Conservation (phyloP, 306 rosid genomes). For the Glycine soja region DNA sequence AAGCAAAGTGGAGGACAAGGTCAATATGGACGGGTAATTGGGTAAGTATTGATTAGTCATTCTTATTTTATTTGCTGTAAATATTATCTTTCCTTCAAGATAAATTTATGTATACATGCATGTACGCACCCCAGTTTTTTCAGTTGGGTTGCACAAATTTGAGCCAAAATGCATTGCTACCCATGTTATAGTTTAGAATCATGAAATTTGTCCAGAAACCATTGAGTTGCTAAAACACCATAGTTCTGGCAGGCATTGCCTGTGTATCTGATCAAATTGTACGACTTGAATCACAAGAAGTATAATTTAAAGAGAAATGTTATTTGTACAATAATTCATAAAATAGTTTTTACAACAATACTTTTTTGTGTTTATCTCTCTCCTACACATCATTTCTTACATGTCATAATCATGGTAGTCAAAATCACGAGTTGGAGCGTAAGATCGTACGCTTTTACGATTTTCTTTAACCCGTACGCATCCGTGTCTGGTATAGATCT, state of each 20-base stretch:
- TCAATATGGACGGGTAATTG: slow-evolving; percentile 96
- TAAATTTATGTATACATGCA: neutral
- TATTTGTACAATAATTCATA: too few species aligned
- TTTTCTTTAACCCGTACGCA: too few species aligned
- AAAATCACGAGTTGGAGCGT: too few species aligned
- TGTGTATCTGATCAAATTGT: neutral
- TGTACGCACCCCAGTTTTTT: neutral
- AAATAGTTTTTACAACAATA: too few species aligned
- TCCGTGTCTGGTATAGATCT: too few species aligned
- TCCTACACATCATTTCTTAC: too few species aligned
- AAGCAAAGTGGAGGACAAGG: slow-evolving; percentile 99
- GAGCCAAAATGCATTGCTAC: neutral
- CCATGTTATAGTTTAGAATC: neutral
- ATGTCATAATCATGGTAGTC: too few species aligned
- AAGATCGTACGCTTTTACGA: too few species aligned
- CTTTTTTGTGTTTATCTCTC: too few species aligned
- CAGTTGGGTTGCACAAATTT: neutral
- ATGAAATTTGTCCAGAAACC: neutral
- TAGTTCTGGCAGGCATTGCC: neutral
- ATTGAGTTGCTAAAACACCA: neutral
- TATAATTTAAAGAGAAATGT: neutral
- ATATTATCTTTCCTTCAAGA: neutral
- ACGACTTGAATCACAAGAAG: neutral
- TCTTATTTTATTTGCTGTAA: slow-evolving; percentile 24
- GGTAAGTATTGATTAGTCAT: slow-evolving; percentile 61